Evolutionary conservation across 768 basidiomycete species (phyloP).

Genomic region (Lepiota brunneoincarnata): DNA sequence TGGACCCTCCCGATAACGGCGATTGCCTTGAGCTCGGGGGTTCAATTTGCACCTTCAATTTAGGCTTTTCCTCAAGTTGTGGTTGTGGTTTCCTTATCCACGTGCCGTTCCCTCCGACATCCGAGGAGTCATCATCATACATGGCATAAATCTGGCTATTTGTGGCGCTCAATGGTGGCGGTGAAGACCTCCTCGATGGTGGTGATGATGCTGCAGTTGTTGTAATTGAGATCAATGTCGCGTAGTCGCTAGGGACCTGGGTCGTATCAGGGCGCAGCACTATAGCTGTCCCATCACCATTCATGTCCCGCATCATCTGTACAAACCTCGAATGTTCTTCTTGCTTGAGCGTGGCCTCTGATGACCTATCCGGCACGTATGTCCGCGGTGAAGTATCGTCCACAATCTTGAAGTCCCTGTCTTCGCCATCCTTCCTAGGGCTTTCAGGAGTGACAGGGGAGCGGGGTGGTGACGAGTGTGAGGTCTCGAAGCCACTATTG

Average conservation of each 20-base stretch:
- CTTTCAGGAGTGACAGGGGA: conserved; percentile 59
- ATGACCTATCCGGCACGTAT: conserved; percentile 15
- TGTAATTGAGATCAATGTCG: conserved; percentile 6
- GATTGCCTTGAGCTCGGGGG: not conserved
- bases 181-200: conserved; percentile 5
- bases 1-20: conserved; percentile 4
- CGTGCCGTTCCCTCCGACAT: conserved; percentile 9
- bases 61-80: conserved; percentile 6
- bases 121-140: conserved; percentile 11
- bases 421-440: conserved; percentile 23
- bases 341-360: conserved; percentile 28
- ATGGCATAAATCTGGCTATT: conserved; percentile 8
- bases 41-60: conserved; percentile 11
- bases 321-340: conserved; percentile 28
- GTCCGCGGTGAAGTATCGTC: conserved; percentile 21
- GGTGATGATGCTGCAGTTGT: conserved; percentile 7
- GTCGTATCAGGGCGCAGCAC: conserved; percentile 6
- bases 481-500: conserved; percentile 40
- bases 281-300: conserved; percentile 24
- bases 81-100: conserved; percentile 6
- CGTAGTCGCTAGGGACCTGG: not conserved
- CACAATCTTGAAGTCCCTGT: conserved; percentile 12
- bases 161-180: conserved; percentile 3
- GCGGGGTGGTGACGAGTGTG: conserved; percentile 50
- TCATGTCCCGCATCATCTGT: conserved; percentile 17